Base-by-base conservation (phyloP, 164 flowering plant species). In the Aristolochia californica region DNA sequence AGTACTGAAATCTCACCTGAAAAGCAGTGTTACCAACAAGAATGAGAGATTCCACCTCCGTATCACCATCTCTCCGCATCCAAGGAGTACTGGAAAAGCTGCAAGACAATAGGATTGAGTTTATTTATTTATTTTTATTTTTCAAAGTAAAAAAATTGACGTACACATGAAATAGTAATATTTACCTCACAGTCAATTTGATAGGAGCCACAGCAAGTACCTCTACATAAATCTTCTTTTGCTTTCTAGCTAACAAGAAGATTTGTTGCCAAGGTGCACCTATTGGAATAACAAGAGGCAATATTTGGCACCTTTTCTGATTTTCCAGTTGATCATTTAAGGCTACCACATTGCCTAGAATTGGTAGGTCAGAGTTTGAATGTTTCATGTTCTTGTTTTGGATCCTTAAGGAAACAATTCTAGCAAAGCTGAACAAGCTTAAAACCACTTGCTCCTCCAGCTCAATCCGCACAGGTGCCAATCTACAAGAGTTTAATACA, bases 201-300 rank as follows among this genome's bases (percentile, higher is more conserved):
- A 89, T 73, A 61, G 97, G 94, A 53, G 86, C 78, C 74, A 94
- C 47, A 66, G 84, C 78, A 72, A 87, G 64, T 43, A 69, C 58
- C 76, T 89, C 97, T 43, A 89, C 74, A 69, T 89, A 94, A 47
- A 89, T 77, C 71, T 94, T 94, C 67, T 72, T 84, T 67, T 87
- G 81, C 63, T 78, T 77, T 75, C 81, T 72, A 14, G 97, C 90
- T 64, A 84, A 69, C 62, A 81, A 81, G 60, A 75, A 81, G 66
- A 94, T 83, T 65, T 86, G 68, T 74, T 94, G 99, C 93, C 99
- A 85, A 56, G 97, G 97, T 68, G 96, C 96, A 67, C 96, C 97
- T 61, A 89, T 83, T 38, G 97, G 97, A 69, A 82, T 74, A n/a
- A 84, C 70, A 56, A 70, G 68, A 60, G 91, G 87, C 22, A 87